Base-by-base conservation (phyloP, 148 eudicot species). In the Silene latifolia region DNA sequence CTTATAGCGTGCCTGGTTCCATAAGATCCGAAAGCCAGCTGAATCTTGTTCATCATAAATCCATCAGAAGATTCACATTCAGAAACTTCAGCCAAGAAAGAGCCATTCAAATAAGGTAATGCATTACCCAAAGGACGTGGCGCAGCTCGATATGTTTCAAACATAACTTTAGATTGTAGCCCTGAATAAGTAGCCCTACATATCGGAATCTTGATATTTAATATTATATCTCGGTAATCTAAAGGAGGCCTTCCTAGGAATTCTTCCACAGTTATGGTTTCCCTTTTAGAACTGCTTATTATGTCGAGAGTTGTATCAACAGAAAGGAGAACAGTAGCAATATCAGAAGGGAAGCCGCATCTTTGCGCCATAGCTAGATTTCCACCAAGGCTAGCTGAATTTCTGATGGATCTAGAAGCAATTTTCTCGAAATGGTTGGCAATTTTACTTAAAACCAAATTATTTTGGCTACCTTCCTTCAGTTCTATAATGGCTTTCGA, bases 291-390 rank as follows among this genome's bases (percentile, higher is more conserved):
- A 73, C 82, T 68, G 6, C 80, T 79, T 67, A 86, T 29, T 74
- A 90, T 74, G 76, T 78, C 88, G 21, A 95, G 87, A 35, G 71
- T 81, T 0, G 97, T 74, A 81, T 81, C 86, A 27, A 84, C 89
- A 35, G 91, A 91, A 69, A 95, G 86, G 70, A 95, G 88, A 70
- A 95, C 70, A 7, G 99, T 95, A 72, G 85, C 90, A 63, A 92
- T 82, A 75, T 95, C 99, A 8, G 99, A 95, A 70, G 99, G 97
- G 80, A 95, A 95, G 71, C 80, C 68, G 20, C 83, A 78, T 73
- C 89, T 85, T 72, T 95, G 99, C 19, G 99, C 93, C 97, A 95
- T 95, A 12, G 88, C 86, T 69, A 95, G 78, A 86, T 95, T 95
- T 9, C 99, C 99, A 24, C 97, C 99, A 39, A 95, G 35, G 79